Evolutionary conservation across 768 basidiomycete species (phyloP).

Genomic region (Erythrobasidium yunnanense): DNA sequence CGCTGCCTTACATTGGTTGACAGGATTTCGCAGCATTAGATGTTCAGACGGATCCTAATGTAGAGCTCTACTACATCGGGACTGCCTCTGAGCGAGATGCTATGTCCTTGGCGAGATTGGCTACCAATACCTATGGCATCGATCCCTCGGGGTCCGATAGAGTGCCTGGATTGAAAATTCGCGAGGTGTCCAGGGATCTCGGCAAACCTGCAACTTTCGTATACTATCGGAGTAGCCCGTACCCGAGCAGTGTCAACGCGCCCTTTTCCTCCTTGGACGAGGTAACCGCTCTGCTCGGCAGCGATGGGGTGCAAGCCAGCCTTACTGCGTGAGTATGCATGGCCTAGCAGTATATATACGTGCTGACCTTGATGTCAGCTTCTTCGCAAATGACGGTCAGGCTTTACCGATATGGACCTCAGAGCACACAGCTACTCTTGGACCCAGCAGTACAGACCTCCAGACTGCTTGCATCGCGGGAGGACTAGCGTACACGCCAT

Average conservation of each 20-base stretch:
- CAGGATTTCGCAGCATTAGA: no score
- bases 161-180: not conserved
- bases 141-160: not conserved
- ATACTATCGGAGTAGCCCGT: not conserved
- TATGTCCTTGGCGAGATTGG: not conserved
- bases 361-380: not conserved
- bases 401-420: not conserved
- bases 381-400: not conserved
- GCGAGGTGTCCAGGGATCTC: not conserved
- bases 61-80: not conserved
- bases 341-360: not conserved
- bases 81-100: not conserved
- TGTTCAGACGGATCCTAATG: not conserved
- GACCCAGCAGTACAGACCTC: not conserved
- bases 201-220: not conserved
- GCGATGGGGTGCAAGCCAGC: not conserved
- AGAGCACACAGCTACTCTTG: not conserved
- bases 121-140: not conserved
- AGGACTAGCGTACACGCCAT: not conserved
- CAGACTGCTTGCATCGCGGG: not conserved
- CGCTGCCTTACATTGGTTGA: no score
- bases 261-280: not conserved
- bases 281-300: not conserved
- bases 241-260: not conserved
- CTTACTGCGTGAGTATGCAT: not conserved